Evolutionary conservation across 345 rosid species (phyloP), one percentile per base, ranked within the genome.

Genomic region (Isatis tinctoria): DNA sequence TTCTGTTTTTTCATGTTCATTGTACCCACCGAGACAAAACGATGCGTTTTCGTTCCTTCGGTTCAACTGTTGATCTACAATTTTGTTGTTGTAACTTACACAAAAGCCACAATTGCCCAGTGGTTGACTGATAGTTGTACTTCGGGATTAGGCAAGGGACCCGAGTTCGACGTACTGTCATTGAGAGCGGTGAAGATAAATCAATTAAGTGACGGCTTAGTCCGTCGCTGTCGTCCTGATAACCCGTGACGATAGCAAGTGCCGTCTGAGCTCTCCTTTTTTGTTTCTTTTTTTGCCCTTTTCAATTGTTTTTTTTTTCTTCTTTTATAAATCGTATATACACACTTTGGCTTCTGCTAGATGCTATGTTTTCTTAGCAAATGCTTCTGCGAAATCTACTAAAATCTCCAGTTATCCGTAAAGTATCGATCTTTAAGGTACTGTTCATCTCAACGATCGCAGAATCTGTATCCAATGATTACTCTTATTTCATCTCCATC

Each of bases 201-300:
- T 2, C 22, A 20, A 49, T 0, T 0, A 49, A 18, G 74, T 61
- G 79, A 0, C 67, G 78, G 79, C 47, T 1, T 0, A 0, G 60
- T 5, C 56, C 64, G 63, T 68, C 74, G 41, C 79, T 5, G 69
- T 75, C 79, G 74, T 75, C 73, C 79, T 14, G 74, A 75, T 2
- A 0, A 68, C 9, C 40, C 32, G 30, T 74, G 78, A 74, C 74
- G 74, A n/a, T 68, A 67, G 64, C 79, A 75, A 75, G 73, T 67
- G 74, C 79, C 79, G 79, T 75, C 79, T 12, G 79, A 75, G 79
- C 79, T 75, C 79, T n/a, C 1, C 1, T 56, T 54, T 40, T 43
- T 14, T 18, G n/a, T n/a, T n/a, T n/a, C n/a, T n/a, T n/a, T n/a
- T n/a, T n/a, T n/a, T n/a, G n/a, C n/a, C n/a, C n/a, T n/a, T n/a